These are phyloP conservation scores for Sicyos edulis DNA, from an alignment of 306 rosid species.

Conservation along the genomic window DNA sequence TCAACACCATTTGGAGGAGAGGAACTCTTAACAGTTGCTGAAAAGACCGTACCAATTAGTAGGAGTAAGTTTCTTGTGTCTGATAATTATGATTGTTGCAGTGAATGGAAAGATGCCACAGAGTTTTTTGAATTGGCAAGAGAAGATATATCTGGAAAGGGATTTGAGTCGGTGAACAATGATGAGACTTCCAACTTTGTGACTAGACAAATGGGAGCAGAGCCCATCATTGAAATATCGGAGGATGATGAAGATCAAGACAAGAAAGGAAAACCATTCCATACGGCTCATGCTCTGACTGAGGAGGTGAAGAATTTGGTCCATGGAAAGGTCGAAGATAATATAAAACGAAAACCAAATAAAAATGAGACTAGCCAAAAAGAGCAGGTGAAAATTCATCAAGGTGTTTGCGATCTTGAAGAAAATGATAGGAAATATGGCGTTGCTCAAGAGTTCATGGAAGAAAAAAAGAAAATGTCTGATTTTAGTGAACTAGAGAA, in stretches of 20 bases:
- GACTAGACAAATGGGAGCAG: constrained; percentile 37
- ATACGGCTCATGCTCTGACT: constrained; percentile 28
- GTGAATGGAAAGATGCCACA: constrained; percentile 70
- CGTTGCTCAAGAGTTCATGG: constrained; percentile 25
- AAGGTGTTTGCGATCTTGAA: constrained; percentile 29
- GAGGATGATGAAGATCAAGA: constrained; percentile 28
- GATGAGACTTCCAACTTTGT: constrained; percentile 30
- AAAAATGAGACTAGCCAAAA: constrained; percentile 33
- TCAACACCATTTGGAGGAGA: constrained; percentile 35
- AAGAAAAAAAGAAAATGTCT: constrained; percentile 26
- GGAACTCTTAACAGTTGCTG: constrained; percentile 26
- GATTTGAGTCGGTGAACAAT: constrained; percentile 34
- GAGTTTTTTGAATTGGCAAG: constrained; percentile 78
- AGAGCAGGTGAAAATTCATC: constrained; percentile 37
- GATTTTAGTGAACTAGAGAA: constrained; percentile 34
- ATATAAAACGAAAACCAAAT: constrained; percentile 34
- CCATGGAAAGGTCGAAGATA: constrained; percentile 33
- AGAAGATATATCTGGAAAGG: constrained; percentile 45
- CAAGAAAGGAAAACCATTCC: constrained; percentile 22
- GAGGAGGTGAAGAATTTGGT: constrained; percentile 23
- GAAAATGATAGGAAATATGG: constrained; percentile 33
- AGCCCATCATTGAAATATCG: constrained; percentile 27
- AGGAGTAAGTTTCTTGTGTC: constrained; percentile 42
- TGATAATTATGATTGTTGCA: constrained; percentile 41
- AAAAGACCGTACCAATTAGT: constrained; percentile 28